Conservation (phyloP, 345 rosid species). For the Camelina laxa region DNA sequence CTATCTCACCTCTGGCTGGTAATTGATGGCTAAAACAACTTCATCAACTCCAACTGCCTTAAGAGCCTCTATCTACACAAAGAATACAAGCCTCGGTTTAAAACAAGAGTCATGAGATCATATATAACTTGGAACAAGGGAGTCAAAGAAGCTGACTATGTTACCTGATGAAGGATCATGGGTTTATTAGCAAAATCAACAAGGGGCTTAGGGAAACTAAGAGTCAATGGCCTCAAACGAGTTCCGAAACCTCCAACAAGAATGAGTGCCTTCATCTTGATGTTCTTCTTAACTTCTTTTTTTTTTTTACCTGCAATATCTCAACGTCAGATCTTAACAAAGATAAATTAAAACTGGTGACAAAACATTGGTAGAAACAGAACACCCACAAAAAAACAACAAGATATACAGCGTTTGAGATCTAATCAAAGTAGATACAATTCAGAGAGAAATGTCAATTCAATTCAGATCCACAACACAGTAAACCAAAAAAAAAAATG, state of each 20-base stretch:
- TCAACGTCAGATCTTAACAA: conserved; percentile 27
- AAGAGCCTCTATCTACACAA: conserved; percentile 89
- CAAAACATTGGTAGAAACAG: conserved; percentile 11
- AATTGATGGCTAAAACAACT: conserved; percentile 96
- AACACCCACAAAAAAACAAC: neutral
- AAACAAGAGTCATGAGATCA: neutral
- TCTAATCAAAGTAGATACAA: neutral
- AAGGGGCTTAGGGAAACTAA: conserved; percentile 95
- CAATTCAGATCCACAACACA: conserved; percentile 34
- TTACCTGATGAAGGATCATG: conserved; percentile 99
- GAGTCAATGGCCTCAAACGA: conserved; percentile 96
- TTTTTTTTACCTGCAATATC: conserved; percentile 48
- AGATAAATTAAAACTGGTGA: neutral
- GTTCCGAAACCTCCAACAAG: conserved; percentile 99
- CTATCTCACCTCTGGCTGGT: conserved; percentile 85
- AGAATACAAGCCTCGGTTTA: neutral
- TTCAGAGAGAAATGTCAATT: neutral
- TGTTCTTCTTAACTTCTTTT: conserved; percentile 32
- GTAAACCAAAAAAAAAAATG: neutral
- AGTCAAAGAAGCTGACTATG: neutral
- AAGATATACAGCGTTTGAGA: conserved; percentile 4
- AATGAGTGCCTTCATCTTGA: conserved; percentile 94
- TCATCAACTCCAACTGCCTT: conserved; percentile 94
- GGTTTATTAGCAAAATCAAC: conserved; percentile 99
- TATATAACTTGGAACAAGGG: too few species aligned